phyloP scores from a whole-genome alignment of 192 early-diverging fungal genomes.

The Funneliformis geosporum region DNA sequence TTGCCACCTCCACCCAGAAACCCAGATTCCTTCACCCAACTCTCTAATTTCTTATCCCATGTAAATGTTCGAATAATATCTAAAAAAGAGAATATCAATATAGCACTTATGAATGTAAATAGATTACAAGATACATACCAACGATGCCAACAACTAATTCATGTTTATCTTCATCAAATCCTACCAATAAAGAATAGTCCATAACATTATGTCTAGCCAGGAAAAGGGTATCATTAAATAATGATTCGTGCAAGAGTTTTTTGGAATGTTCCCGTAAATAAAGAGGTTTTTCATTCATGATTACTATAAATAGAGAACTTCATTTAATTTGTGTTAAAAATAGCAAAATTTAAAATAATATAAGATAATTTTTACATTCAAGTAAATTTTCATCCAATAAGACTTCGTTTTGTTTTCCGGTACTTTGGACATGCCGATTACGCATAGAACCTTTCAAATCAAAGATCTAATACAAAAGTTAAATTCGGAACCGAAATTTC shows the following conservation, averaged over 20 bases:
- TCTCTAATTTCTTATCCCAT: slow-evolving; percentile 98
- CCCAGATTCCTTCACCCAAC: slow-evolving; percentile 95
- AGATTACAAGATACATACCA: slow-evolving; percentile 49
- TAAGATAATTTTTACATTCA: slow-evolving; percentile 58
- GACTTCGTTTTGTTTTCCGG: slow-evolving; percentile 82
- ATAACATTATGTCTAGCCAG: slow-evolving; percentile 93
- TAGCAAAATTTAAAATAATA: slow-evolving; percentile 4
- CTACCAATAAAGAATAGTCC: slow-evolving; percentile 97
- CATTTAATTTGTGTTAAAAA: background rate
- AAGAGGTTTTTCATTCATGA: slow-evolving; percentile 84
- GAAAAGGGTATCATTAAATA: slow-evolving; percentile 95
- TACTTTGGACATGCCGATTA: slow-evolving; percentile 90
- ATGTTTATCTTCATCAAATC: slow-evolving; percentile 81
- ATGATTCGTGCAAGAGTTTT: slow-evolving; percentile 75
- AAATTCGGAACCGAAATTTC: too few relatives aligned
- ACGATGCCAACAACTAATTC: slow-evolving; percentile 98
- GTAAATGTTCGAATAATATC: slow-evolving; percentile 98
- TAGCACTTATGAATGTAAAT: background rate
- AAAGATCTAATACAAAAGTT: slow-evolving; percentile 61
- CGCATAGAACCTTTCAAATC: slow-evolving; percentile 95
- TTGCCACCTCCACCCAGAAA: slow-evolving; percentile 89
- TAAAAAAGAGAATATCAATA: slow-evolving; percentile 15
- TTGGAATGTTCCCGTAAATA: slow-evolving; percentile 93
- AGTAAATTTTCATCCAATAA: slow-evolving; percentile 93
- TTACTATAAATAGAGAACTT: slow-evolving; percentile 30